Evolutionary conservation across 2,329 filamentous ascomycete species (phyloP).

Genomic region (Chalara sp.): DNA sequence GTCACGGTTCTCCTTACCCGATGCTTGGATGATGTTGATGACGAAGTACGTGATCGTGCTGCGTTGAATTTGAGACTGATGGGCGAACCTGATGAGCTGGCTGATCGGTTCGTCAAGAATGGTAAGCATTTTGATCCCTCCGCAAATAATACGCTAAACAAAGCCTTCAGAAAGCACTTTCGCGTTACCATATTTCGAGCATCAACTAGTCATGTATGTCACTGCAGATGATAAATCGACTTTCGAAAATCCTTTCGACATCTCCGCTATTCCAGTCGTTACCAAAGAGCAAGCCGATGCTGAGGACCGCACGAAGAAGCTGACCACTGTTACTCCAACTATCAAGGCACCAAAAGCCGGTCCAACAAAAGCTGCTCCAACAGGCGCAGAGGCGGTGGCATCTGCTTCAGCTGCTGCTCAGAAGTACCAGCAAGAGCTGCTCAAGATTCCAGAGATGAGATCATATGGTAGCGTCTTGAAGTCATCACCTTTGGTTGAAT

Average conservation of each 20-base stretch:
- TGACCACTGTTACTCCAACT: conserved; percentile 84
- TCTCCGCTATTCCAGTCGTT: conserved; percentile 84
- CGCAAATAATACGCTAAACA: conserved; percentile 6
- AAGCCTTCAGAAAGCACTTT: conserved; percentile 76
- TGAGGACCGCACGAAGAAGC: conserved; percentile 94
- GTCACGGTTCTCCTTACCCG: conserved; percentile 87
- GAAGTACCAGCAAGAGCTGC: conserved; percentile 81
- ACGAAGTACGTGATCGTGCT: conserved; percentile 93
- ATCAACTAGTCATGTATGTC: conserved; percentile 96
- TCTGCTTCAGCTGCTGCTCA: conserved; percentile 75
- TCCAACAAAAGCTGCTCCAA: conserved; percentile 62
- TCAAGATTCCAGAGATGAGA: conserved; percentile 84
- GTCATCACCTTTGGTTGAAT: conserved; percentile 76
- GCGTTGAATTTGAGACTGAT: conserved; percentile 89
- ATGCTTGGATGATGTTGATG: conserved; percentile 93
- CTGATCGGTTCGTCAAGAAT: conserved; percentile 85
- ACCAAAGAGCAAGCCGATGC: conserved; percentile 94
- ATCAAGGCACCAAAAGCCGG: conserved; percentile 86
- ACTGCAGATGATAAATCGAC: conserved; percentile 83
- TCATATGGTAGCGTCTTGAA: conserved; percentile 88
- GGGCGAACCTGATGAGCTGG: conserved; percentile 75
- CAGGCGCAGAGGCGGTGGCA: conserved; percentile 67
- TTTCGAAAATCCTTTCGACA: conserved; percentile 82
- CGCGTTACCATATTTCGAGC: conserved; percentile 88
- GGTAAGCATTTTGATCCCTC: conserved; percentile 43